Percentiles rank a stretch among this genome's conserved stretches.
These are phyloP conservation scores for Bocquillonia castaneifolia DNA, from an alignment of 441 rosid species.

Conservation along the genomic window DNA sequence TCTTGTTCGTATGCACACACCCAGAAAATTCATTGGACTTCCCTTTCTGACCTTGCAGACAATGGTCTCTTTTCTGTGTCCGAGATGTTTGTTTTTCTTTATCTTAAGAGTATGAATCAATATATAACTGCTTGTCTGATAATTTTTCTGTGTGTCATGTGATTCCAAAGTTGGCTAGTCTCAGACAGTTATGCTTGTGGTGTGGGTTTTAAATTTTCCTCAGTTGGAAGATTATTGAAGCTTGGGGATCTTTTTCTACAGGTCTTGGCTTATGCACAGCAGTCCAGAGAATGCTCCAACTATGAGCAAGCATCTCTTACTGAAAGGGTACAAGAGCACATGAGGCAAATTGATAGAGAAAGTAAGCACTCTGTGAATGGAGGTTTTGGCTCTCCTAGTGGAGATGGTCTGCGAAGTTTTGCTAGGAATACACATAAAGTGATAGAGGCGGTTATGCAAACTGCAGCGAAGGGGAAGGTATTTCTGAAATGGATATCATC, in stretches of 20 bases:
- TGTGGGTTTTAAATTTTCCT: neutral
- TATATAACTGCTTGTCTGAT: neutral
- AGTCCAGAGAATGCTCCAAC: constrained; percentile 84
- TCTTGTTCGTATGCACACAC: too few species aligned
- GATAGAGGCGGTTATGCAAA: constrained; percentile 94
- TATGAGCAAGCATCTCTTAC: constrained; percentile 78
- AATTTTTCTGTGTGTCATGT: neutral
- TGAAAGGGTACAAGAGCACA: constrained; percentile 81
- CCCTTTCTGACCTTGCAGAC: neutral
- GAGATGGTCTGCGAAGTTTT: constrained; percentile 50
- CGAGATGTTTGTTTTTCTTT: neutral
- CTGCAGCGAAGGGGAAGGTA: constrained; percentile 91
- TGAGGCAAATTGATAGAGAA: constrained; percentile 77
- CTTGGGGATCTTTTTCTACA: constrained; percentile 26
- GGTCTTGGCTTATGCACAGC: constrained; percentile 84
- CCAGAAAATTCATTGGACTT: neutral
- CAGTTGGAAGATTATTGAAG: constrained; percentile 9
- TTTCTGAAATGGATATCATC: neutral
- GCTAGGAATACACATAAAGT: constrained; percentile 77
- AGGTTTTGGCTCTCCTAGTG: constrained; percentile 45
- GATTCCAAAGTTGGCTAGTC: constrained; percentile 3
- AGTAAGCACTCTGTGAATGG: constrained; percentile 43
- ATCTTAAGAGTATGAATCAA: neutral
- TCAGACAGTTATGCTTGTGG: constrained; percentile 2
- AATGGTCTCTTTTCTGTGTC: neutral